Percentiles rank a stretch among this genome's conserved stretches.
These are phyloP conservation scores for Cocos nucifera DNA, from an alignment of 176 grass and related monocot species.

Conservation along the genomic window DNA sequence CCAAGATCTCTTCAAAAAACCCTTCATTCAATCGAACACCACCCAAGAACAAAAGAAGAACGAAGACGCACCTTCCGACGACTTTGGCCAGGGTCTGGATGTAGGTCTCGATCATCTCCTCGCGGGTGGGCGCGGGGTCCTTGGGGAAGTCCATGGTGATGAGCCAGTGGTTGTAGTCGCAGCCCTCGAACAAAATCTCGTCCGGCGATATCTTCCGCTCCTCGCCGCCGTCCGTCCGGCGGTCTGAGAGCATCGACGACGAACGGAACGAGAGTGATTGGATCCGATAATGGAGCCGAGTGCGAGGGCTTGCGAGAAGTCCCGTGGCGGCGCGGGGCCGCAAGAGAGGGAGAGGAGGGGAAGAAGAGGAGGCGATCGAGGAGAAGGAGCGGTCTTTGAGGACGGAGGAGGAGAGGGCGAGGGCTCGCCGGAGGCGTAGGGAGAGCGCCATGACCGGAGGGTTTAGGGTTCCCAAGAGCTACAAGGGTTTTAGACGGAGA, in stretches of 20 bases:
- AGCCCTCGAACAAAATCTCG: constrained; percentile 87
- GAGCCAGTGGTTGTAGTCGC: constrained; percentile 98
- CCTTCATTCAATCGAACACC: no score
- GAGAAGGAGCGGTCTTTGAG: neutral
- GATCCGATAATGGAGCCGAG: neutral
- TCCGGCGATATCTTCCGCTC: constrained; percentile 52
- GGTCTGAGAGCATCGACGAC: constrained; percentile 28
- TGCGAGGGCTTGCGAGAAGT: neutral
- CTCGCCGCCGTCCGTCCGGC: constrained; percentile 18
- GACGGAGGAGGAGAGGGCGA: neutral
- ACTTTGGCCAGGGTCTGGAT: constrained; percentile 91
- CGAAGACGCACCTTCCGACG: constrained; percentile 55
- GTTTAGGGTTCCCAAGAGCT: no score
- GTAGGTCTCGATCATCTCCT: constrained; percentile 95
- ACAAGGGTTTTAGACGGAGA: neutral
- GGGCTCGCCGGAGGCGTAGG: constrained; percentile 2
- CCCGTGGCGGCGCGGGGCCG: neutral
- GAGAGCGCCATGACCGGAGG: neutral
- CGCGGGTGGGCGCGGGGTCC: constrained; percentile 62
- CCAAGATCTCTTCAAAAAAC: no score
- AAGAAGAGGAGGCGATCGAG: neutral
- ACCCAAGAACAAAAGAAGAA: neutral
- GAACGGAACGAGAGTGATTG: constrained; percentile 43
- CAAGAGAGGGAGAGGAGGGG: neutral
- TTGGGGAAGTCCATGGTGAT: constrained; percentile 93